These are phyloP conservation scores for Pseudoscleropodium purum DNA, from an alignment of 225 moss, liverwort and hornwort species.

Conservation along the genomic window DNA sequence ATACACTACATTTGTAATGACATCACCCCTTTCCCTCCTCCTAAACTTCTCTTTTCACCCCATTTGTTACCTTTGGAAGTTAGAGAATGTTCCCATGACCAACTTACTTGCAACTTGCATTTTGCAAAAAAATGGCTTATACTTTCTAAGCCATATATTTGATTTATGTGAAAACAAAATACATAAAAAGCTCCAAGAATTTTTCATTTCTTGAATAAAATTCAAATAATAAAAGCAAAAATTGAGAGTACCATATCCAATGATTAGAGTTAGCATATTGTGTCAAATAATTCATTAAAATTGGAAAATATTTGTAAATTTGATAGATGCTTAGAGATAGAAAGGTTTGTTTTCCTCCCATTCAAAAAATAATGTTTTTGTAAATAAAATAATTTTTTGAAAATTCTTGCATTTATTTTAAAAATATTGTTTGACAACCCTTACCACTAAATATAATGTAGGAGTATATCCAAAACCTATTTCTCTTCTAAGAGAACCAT, in stretches of 20 bases:
- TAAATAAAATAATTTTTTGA: too few species aligned
- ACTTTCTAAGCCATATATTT: neutral
- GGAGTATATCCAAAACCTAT: too few species aligned
- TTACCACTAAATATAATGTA: too few species aligned
- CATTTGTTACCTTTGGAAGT: neutral
- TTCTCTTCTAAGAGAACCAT: too few species aligned
- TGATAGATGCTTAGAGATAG: too few species aligned
- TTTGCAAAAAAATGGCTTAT: neutral
- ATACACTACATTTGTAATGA: neutral
- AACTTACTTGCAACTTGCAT: neutral
- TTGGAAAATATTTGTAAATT: too few species aligned
- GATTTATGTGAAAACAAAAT: neutral
- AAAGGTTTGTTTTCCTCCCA: too few species aligned
- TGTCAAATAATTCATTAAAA: too few species aligned
- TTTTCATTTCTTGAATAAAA: neutral
- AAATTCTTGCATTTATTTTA: too few species aligned
- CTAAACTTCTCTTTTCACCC: neutral
- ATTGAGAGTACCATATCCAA: accelerated
- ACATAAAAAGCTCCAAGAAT: accelerated
- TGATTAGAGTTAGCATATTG: neutral
- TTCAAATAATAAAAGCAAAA: neutral
- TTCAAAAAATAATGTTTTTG: too few species aligned
- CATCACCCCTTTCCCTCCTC: neutral
- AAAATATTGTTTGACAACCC: too few species aligned
- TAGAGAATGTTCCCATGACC: neutral